Conservation (phyloP, 306 rosid species). For the Trifolium repens region DNA sequence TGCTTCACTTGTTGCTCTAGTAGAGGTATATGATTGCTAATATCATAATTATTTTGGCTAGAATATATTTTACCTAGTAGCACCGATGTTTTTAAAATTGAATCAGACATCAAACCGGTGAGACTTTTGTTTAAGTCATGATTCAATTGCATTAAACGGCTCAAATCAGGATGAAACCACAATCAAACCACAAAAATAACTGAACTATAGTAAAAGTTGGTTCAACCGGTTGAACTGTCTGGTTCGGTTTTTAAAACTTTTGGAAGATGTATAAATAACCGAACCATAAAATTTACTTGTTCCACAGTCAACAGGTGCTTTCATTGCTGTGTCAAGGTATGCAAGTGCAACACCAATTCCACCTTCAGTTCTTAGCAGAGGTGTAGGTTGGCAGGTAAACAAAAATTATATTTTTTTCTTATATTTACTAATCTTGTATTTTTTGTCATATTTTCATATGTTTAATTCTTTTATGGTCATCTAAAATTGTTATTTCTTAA, state of each 20-base stretch:
- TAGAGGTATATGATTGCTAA: conserved; percentile 90
- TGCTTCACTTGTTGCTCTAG: conserved; percentile 87
- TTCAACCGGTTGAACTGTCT: too few relatives aligned
- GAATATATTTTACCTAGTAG: too few relatives aligned
- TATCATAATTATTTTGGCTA: too few relatives aligned
- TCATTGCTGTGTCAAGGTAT: conserved; percentile 83
- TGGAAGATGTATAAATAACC: too few relatives aligned
- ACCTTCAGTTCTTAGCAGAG: conserved; percentile 92
- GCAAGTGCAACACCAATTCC: conserved; percentile 96
- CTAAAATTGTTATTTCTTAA: not conserved
- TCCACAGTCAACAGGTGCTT: conserved; percentile 86
- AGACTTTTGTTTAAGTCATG: not conserved
- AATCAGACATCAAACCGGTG: not conserved
- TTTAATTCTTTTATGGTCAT: not conserved
- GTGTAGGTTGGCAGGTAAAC: conserved; percentile 97
- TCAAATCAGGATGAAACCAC: not conserved
- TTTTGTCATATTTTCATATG: conserved; percentile 2
- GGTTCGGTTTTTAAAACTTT: too few relatives aligned
- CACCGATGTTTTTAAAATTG: too few relatives aligned
- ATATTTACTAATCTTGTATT: not conserved
- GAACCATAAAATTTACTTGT: not conserved
- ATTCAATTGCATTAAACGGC: not conserved
- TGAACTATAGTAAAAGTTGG: not conserved
- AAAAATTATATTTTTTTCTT: not conserved
- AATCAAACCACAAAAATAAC: not conserved